These are phyloP conservation scores for Annulohypoxylon truncatum DNA, from an alignment of 2,329 filamentous ascomycete genomes.

Conservation along the genomic window DNA sequence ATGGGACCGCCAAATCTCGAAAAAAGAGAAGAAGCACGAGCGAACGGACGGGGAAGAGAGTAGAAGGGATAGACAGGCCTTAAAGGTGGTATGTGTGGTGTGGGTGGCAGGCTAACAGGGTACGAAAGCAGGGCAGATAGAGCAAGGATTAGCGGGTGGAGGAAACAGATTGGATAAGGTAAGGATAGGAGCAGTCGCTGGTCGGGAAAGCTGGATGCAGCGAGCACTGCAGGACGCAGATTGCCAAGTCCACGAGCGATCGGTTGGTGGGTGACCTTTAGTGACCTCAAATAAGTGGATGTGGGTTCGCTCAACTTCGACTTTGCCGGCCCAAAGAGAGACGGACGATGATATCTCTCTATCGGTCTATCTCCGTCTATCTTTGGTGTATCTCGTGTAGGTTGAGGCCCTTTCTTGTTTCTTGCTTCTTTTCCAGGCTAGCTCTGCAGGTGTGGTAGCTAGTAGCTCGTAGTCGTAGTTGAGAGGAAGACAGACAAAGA, in stretches of 20 bases:
- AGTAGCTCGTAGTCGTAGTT: slow-evolving; percentile 1
- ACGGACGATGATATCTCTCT: not conserved
- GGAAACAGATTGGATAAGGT: slow-evolving; percentile 32
- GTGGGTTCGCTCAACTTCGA: slow-evolving; percentile 9
- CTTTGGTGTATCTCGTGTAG: not conserved
- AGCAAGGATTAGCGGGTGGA: slow-evolving; percentile 34
- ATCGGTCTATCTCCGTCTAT: not conserved
- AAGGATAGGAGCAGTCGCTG: slow-evolving; percentile 28
- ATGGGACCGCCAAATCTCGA: slow-evolving; percentile 33
- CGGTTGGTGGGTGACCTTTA: slow-evolving; percentile 24
- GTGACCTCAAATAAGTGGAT: not conserved
- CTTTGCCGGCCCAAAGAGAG: slow-evolving; percentile 4
- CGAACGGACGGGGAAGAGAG: slow-evolving; percentile 23
- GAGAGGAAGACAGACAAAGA: slow-evolving; percentile 18
- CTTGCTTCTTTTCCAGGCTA: slow-evolving; percentile 7
- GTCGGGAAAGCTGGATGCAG: slow-evolving; percentile 36
- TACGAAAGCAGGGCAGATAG: slow-evolving; percentile 31
- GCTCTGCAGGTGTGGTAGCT: slow-evolving; percentile 1
- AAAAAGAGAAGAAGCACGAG: slow-evolving; percentile 34
- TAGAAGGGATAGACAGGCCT: slow-evolving; percentile 36
- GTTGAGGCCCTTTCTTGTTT: slow-evolving; percentile 15
- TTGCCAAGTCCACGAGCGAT: slow-evolving; percentile 41
- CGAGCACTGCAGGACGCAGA: slow-evolving; percentile 36
- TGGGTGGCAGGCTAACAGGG: slow-evolving; percentile 27
- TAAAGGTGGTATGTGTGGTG: slow-evolving; percentile 38